These are phyloP conservation scores for Chaetomium globosum DNA, from an alignment of 2,329 filamentous ascomycete species.

Conservation along the genomic window DNA sequence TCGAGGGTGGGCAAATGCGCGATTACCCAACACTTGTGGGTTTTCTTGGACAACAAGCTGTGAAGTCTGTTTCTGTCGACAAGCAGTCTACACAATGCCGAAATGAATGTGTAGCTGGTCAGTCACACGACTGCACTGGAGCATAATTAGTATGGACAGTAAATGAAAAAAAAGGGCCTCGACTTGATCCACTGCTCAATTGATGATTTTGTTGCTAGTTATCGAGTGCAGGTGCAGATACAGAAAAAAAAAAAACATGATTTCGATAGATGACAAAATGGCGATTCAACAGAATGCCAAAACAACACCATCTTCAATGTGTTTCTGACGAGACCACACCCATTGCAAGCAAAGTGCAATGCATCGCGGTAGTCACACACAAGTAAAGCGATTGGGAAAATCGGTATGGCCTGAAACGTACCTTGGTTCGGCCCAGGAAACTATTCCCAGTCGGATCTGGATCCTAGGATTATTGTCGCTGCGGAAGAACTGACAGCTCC, in stretches of 20 bases:
- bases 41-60: neutral
- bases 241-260: neutral
- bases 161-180: neutral
- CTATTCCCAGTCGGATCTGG: conserved; percentile 37
- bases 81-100: neutral
- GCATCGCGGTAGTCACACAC: neutral
- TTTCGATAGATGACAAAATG: neutral
- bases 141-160: conserved; percentile 8
- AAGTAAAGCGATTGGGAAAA: conserved; percentile 14
- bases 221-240: neutral
- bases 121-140: neutral
- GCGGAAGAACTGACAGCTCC: conserved; percentile 40
- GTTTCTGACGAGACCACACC: neutral
- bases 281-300: neutral
- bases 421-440: conserved; percentile 33
- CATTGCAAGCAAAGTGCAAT: neutral
- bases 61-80: neutral
- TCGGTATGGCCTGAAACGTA: conserved; percentile 30
- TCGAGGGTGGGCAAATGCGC: neutral
- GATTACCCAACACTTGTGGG: neutral
- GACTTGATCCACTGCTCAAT: neutral
- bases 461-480: conserved; percentile 34
- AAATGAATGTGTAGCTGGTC: neutral
- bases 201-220: conserved; percentile 5
- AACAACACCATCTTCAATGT: neutral